Evolutionary conservation across 176 grass and related monocot species (phyloP).

Genomic region (Lolium multiflorum): DNA sequence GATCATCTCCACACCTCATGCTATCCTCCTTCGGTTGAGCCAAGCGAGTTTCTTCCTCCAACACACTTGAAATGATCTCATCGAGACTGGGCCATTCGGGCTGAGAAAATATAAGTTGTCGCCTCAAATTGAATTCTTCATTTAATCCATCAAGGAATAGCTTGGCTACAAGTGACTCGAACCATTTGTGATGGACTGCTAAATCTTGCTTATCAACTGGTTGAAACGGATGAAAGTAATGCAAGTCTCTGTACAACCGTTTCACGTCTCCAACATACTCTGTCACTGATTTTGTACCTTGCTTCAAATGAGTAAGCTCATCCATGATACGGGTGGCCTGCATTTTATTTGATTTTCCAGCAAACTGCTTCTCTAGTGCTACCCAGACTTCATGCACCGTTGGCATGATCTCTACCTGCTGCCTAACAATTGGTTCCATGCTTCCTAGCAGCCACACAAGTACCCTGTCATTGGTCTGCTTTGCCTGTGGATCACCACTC

Average conservation of each 20-base stretch:
- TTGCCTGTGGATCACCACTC: neutral
- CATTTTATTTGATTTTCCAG: neutral
- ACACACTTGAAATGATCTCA: neutral
- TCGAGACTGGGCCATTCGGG: neutral
- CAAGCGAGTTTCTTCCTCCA: neutral
- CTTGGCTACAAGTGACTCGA: neutral
- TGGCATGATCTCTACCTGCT: neutral
- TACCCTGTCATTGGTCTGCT: neutral
- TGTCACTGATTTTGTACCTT: neutral
- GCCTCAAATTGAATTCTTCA: neutral
- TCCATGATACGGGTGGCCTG: conserved; percentile 8
- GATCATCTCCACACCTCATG: neutral
- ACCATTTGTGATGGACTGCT: neutral
- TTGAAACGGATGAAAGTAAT: neutral
- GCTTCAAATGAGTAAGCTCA: neutral
- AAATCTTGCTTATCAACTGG: neutral
- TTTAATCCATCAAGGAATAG: neutral
- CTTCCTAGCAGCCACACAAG: neutral
- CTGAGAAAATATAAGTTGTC: neutral
- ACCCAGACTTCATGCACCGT: neutral
- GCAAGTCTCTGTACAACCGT: neutral
- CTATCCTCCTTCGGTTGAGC: neutral
- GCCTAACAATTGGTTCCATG: neutral
- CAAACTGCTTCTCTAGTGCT: neutral
- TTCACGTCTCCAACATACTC: neutral